Conservation (phyloP, 495 filamentous ascomycete species). For the Neurospora sp. region DNA sequence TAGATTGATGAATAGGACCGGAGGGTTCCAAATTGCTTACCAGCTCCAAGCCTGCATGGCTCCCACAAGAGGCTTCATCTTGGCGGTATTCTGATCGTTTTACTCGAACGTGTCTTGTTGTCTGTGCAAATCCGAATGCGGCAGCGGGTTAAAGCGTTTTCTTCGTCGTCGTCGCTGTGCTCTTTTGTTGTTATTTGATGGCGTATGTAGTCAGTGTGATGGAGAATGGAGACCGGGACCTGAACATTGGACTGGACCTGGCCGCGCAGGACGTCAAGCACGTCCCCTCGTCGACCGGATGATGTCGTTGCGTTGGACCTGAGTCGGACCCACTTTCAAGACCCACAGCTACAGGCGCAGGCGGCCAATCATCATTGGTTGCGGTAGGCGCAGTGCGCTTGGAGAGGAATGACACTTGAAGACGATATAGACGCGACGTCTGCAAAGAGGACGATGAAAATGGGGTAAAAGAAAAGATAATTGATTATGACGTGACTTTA, state of each 20-base stretch:
- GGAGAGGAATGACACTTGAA: not conserved
- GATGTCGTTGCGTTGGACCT: not conserved
- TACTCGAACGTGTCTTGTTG: not conserved
- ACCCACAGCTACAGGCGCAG: not conserved
- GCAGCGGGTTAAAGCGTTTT: not conserved
- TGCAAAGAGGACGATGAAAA: too few species aligned
- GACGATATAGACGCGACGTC: not conserved
- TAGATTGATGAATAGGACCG: not conserved
- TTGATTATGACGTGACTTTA: too few species aligned
- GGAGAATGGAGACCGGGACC: not conserved
- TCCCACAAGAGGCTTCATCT: slow-evolving; percentile 86
- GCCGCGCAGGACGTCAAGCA: not conserved
- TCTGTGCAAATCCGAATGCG: not conserved
- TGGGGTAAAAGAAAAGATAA: too few species aligned
- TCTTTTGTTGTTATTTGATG: not conserved
- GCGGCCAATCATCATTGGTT: not conserved
- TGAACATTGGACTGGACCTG: not conserved
- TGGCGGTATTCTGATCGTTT: slow-evolving; percentile 21
- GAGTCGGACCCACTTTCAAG: not conserved
- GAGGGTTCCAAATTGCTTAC: slow-evolving; percentile 37
- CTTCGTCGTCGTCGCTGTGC: not conserved
- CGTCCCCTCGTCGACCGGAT: not conserved
- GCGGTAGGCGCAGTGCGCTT: not conserved
- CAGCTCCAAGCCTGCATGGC: slow-evolving; percentile 90
- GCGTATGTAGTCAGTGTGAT: not conserved